Conservation (phyloP, 495 filamentous ascomycete species). For the Penicillium angulare region DNA sequence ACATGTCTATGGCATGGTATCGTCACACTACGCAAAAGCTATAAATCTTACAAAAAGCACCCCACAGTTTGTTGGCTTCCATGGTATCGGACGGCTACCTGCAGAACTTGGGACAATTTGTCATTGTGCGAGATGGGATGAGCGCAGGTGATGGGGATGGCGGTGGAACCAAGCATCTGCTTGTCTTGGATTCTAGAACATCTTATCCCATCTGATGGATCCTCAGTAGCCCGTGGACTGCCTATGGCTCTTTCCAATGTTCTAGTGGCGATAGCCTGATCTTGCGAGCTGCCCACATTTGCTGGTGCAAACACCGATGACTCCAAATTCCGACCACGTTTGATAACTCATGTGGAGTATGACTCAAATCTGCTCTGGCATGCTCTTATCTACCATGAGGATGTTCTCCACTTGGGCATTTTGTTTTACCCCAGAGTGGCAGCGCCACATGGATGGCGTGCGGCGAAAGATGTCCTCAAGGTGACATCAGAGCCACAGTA, state of each 20-base stretch:
- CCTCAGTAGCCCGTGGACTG: too few relatives aligned
- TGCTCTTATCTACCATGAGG: neutral
- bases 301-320: neutral
- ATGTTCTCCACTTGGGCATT: too few relatives aligned
- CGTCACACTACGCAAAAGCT: neutral
- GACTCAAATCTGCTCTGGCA: neutral
- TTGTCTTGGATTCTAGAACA: neutral
- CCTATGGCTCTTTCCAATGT: too few relatives aligned
- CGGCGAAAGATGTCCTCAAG: conserved; percentile 23
- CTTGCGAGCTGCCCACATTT: neutral
- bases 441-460: conserved; percentile 15
- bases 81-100: neutral
- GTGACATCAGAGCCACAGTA: conserved; percentile 27
- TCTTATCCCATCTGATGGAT: neutral
- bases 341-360: neutral
- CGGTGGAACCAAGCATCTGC: neutral
- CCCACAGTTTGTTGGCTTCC: neutral
- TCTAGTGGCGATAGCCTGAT: neutral
- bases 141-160: neutral
- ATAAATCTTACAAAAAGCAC: neutral
- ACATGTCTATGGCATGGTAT: neutral
- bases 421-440: conserved; percentile 7
- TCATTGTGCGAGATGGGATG: neutral
- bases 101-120: neutral
- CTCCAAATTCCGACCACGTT: neutral